phyloP scores from a whole-genome alignment of 805 yeast genomes.

The Candida endomychidarum region DNA sequence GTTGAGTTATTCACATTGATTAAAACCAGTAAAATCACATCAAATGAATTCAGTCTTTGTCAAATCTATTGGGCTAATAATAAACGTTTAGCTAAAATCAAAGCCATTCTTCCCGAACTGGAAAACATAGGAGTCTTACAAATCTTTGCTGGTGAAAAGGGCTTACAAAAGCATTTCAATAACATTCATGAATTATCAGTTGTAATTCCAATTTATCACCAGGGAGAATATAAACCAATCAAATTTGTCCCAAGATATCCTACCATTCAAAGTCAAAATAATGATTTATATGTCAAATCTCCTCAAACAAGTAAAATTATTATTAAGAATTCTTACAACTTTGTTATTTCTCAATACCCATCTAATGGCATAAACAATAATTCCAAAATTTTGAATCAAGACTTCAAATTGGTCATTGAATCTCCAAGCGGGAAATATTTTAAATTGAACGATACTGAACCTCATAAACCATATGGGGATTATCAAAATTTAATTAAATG shows the following conservation, averaged over 20 bases:
- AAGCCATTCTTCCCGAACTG: slow-evolving; percentile 76
- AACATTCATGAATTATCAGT: slow-evolving; percentile 68
- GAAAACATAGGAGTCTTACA: slow-evolving; percentile 69
- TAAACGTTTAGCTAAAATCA: slow-evolving; percentile 69
- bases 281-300: slow-evolving; percentile 78
- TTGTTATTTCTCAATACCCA: slow-evolving; percentile 63
- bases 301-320: slow-evolving; percentile 75
- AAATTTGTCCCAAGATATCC: slow-evolving; percentile 74
- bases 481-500: slow-evolving; percentile 64
- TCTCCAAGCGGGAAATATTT: slow-evolving; percentile 82
- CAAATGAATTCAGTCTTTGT: slow-evolving; percentile 60
- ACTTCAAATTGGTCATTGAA: slow-evolving; percentile 66
- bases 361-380: slow-evolving; percentile 46
- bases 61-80: slow-evolving; percentile 71
- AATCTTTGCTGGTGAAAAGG: slow-evolving; percentile 69
- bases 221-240: slow-evolving; percentile 59
- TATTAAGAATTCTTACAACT: slow-evolving; percentile 59
- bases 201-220: slow-evolving; percentile 73
- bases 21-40: slow-evolving; percentile 50
- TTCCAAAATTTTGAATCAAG: slow-evolving; percentile 35
- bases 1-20: slow-evolving; percentile 64
- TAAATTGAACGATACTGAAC: slow-evolving; percentile 53
- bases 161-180: slow-evolving; percentile 54
- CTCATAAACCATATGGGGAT: slow-evolving; percentile 46
- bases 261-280: slow-evolving; percentile 62